Base-by-base conservation (phyloP, 2,329 filamentous ascomycete species). In the Fusarium chaquense region DNA sequence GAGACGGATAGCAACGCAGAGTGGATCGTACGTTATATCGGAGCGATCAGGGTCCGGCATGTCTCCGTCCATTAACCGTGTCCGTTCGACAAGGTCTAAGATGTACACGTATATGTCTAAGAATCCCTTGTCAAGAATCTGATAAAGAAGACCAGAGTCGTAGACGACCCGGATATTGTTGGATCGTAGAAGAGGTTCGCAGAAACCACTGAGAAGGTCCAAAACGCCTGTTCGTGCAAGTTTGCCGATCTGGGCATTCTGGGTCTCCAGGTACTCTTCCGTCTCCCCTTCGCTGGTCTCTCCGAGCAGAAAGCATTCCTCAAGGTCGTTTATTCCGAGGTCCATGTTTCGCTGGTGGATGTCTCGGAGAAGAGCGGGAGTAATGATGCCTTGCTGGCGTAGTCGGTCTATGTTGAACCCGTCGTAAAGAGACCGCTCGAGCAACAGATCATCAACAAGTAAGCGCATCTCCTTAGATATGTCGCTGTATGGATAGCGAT, bases 1-100 rank as follows among this genome's bases (percentile, higher is more conserved):
- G 2, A 76, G 69, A 3, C 70, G 68, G 46, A 78, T 78, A 32
- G 76, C 74, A 10, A 76, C 69, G 22, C 71, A 75, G 11, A 78
- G 60, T 1, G 75, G 75, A 26, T 78, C 64, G n/a, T 69, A 71
- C 4, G 76, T 77, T 7, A 78, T 62, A 33, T 78, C 75, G 11
- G 67, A 32, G 15, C 70, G 63, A 9, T 72, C 67, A 2, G 55
- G 47, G 24, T 67, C 58, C 8, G 63, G 59, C 12, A 62, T 22
- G 4, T 65, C 41, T 5, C 41, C 30, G 8, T 52, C 35, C 18
- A 58, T 46, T 11, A 58, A 58, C 15, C 50, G 67, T 5, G 76
- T 77, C 44, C 76, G 70, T 8, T 75, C 71, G 10, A 74, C 62
- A 6, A 76, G 65, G 10, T 73, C 75, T 4, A 78, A 53, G 18